Conservation (phyloP, 495 filamentous ascomycete species). For the Corynascus novoguineensis region DNA sequence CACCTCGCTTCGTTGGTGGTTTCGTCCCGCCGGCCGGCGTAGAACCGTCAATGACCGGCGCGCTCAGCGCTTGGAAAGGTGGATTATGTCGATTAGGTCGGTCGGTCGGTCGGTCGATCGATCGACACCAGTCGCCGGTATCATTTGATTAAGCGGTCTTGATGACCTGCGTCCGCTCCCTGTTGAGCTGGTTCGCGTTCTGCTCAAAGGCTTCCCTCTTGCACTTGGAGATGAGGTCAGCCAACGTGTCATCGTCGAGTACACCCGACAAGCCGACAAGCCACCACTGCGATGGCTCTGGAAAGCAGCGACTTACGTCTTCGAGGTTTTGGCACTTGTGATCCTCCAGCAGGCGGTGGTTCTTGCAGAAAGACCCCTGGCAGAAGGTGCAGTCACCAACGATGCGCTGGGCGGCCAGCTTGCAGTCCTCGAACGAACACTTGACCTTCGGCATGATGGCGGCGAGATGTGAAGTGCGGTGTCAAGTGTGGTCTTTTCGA, state of each 20-base stretch:
- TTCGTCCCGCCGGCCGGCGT: neutral
- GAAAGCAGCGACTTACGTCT: slow-evolving; percentile 52
- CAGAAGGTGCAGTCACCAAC: slow-evolving; percentile 97
- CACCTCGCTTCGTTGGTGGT: neutral
- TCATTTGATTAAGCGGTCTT: slow-evolving; percentile 39
- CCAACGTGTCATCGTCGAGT: slow-evolving; percentile 30
- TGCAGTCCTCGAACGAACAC: slow-evolving; percentile 87
- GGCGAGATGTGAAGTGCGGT: slow-evolving; percentile 4
- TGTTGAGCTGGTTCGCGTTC: slow-evolving; percentile 86
- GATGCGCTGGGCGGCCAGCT: slow-evolving; percentile 75
- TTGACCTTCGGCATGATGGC: slow-evolving; percentile 64
- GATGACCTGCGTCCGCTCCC: slow-evolving; percentile 69
- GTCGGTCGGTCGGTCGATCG: neutral
- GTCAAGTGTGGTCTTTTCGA: neutral
- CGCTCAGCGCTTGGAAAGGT: too few species aligned
- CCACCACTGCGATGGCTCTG: slow-evolving; percentile 39
- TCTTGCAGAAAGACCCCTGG: slow-evolving; percentile 85
- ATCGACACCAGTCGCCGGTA: neutral
- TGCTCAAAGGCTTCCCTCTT: slow-evolving; percentile 91
- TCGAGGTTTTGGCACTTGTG: slow-evolving; percentile 93
- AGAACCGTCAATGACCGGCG: neutral
- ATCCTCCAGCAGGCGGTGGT: slow-evolving; percentile 86
- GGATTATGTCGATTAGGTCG: neutral
- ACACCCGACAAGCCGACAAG: slow-evolving; percentile 42
- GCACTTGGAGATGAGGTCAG: slow-evolving; percentile 49